Evolutionary conservation across 306 rosid genomes (phyloP), one percentile per base, ranked within the genome.

Genomic region (Inga leiocalycina): DNA sequence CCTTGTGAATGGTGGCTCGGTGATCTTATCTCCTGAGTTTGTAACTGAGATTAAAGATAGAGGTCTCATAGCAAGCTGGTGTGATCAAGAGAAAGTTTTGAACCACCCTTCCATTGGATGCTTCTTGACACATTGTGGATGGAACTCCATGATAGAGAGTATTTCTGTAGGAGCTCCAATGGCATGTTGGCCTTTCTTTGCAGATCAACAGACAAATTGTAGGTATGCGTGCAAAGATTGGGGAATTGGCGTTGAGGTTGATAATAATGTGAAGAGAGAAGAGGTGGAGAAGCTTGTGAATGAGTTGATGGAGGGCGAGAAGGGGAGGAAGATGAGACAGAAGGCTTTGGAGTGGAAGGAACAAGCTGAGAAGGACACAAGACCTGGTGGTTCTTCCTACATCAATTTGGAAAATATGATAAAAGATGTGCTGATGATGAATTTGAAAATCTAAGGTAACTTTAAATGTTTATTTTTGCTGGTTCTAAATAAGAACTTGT

Each of bases 161-260:
- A 8, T 80, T 4, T 41, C 79, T 11, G 81, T 41, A 30, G 82
- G 82, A 12, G 79, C 71, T 16, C 71, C 82, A 1, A 59, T 85
- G 64, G 19, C 78, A 0, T 85, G 64, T 2, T 85, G 79, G 87
- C 87, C 85, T 11, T 85, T 81, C 73, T 85, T 72, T 65, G 56
- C 59, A 1, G 88, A 85, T 2, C 83, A 85, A 5, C 76, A 27
- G 0, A 81, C 43, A 0, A 81, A 77, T 5, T 65, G 80, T 9
- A 15, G 54, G 6, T 81, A 75, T 43, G 79, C 80, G 0, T 62
- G 68, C 32, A 51, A 24, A 62, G 68, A 62, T 4, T 62, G 37
- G 68, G 68, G 16, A 24, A 22, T 62, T 24, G 68, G 68, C 7
- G 3, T 62, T 9, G 68, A 62, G 35, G 24, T 62, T 62, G 68